Percentiles rank a stretch among this genome's conserved stretches.
Conservation (phyloP, 164 flowering plant species). For the Paratinospora sagittata region DNA sequence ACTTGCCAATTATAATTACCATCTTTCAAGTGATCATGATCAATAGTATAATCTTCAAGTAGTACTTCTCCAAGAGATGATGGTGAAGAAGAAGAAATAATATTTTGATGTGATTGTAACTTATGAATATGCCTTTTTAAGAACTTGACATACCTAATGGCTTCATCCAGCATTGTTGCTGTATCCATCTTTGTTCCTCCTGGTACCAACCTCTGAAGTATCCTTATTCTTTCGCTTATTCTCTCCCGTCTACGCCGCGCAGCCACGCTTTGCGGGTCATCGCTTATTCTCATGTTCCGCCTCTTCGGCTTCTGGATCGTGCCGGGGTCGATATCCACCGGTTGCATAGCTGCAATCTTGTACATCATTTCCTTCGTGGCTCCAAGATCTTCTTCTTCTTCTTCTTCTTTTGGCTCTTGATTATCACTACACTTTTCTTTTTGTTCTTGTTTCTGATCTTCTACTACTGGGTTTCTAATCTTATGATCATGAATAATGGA, state of each 20-base stretch:
- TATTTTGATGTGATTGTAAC: slow-evolving; percentile 34
- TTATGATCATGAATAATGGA: slow-evolving; percentile 9
- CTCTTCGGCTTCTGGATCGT: slow-evolving; percentile 66
- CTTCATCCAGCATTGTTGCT: slow-evolving; percentile 83
- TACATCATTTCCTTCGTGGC: slow-evolving; percentile 93
- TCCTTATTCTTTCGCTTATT: slow-evolving; percentile 68
- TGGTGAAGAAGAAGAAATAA: not conserved
- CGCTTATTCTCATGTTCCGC: slow-evolving; percentile 66
- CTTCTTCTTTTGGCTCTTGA: no score
- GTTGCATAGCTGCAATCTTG: slow-evolving; percentile 87
- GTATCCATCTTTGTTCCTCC: slow-evolving; percentile 91
- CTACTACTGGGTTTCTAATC: not conserved
- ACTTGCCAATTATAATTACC: no score
- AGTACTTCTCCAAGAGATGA: not conserved
- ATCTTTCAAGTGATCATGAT: no score
- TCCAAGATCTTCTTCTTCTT: slow-evolving; percentile 63
- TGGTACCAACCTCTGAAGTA: slow-evolving; percentile 49
- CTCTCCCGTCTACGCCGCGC: slow-evolving; percentile 73
- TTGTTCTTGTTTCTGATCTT: slow-evolving; percentile 19
- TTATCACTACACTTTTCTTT: no score
- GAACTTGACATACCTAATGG: slow-evolving; percentile 81
- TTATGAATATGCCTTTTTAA: slow-evolving; percentile 56
- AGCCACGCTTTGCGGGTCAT: slow-evolving; percentile 89
- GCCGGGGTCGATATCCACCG: slow-evolving; percentile 80
- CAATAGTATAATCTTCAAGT: not conserved